Base-by-base conservation (phyloP, 345 rosid species). In the Luvunga scandens region DNA sequence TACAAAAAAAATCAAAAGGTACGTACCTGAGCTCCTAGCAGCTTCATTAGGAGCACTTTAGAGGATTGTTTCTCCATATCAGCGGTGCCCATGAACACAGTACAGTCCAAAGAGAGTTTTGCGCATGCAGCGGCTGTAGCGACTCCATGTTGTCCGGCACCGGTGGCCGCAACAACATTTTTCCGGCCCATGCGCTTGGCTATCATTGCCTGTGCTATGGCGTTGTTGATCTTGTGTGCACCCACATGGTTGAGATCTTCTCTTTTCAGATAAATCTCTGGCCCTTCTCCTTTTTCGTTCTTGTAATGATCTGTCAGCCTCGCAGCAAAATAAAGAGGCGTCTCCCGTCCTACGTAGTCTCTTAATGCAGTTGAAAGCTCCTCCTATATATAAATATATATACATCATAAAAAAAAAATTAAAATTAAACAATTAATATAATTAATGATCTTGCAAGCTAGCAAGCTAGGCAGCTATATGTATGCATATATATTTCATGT, bases 71-170 rank as follows among this genome's bases (percentile, higher is more conserved):
- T 92, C 64, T 89, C 87, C 78, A 90, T 91, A 66, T 95, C 98
- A 3, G 39, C 18, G 6, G 88, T 30, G 67, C 97, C 93, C 98
- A 95, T 95, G 79, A 82, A 91, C 74, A 95, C 56, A 22, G 88
- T 88, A 78, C 97, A 95, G 9, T 86, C 86, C 70, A 95, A 74
- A 30, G 78, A 45, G 56, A 92, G 91, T 84, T 88, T 92, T n/a
- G 98, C 89, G 71, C 98, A 95, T 0, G 88, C 93, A 13, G 98
- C 94, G 0, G 98, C 98, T 0, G 97, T 89, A 0, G 98, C 98
- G n/a, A 95, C 86, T 0, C 98, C 97, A 14, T 95, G 98, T 57
- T 90, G 98, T 1, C 98, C 98, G 4, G 98, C 90, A 6, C 98
- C 98, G 0, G 98, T 93, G 25, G 94, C 98, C 0, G 90, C 86